Conservation (phyloP, 768 basidiomycete species). For the Macrolepiota dolichaula region DNA sequence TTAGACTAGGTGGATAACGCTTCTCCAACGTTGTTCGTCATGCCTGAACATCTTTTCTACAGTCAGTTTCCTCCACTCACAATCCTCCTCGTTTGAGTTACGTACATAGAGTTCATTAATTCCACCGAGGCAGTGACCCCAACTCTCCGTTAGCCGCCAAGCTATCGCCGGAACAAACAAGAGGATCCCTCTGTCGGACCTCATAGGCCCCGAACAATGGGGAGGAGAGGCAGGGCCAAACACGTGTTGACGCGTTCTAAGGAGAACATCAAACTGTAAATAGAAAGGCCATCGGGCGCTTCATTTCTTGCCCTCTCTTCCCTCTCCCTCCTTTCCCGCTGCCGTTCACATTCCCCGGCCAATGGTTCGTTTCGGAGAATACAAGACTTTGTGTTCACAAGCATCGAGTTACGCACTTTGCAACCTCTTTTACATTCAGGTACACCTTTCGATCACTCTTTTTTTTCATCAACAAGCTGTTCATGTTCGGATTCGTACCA, state of each 20-base stretch:
- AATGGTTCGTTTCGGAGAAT: slow-evolving; percentile 62
- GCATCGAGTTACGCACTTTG: slow-evolving; percentile 77
- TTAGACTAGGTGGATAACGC: background rate
- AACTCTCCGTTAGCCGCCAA: background rate
- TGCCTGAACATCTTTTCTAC: background rate
- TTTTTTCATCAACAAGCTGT: slow-evolving; percentile 18
- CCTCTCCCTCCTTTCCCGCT: background rate
- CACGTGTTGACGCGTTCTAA: slow-evolving; percentile 4
- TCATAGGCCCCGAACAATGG: background rate
- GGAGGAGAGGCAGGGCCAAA: slow-evolving; percentile 1
- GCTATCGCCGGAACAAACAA: background rate
- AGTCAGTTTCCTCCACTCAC: background rate
- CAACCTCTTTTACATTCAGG: slow-evolving; percentile 83
- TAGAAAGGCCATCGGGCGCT: background rate
- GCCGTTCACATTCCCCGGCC: background rate
- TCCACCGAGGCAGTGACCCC: background rate
- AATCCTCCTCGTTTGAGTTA: background rate
- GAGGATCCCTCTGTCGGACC: background rate
- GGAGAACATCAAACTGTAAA: background rate
- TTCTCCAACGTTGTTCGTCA: background rate
- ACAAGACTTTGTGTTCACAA: slow-evolving; percentile 51
- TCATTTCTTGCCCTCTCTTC: background rate
- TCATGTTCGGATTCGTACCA: slow-evolving; percentile 15
- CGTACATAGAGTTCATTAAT: background rate
- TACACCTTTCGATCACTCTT: slow-evolving; percentile 25